Evolutionary conservation across 176 grass and related monocot species (phyloP), one percentile per base, ranked within the genome.

Genomic region (Zea luxurians): DNA sequence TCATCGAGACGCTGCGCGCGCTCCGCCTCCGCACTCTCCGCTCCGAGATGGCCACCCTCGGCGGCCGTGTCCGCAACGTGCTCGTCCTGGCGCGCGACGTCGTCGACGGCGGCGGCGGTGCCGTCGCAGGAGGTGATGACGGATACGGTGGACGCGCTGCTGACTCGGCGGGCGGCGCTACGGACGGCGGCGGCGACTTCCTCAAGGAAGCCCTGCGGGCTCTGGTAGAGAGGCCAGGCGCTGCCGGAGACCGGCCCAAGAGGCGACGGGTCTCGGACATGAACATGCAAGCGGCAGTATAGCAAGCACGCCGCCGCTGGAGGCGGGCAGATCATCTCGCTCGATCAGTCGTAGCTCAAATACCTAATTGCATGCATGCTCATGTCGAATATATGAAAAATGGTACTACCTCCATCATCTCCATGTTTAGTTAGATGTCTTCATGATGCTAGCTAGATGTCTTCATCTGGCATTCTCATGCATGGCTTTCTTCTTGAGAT

Each of bases 1-100:
- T 98, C 81, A 98, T 92, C 83, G 80, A 90, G 73, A 91, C 95
- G 52, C 84, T 98, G 64, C 88, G 83, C 60, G 77, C 87, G 55
- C 89, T 92, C 77, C 83, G 89, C 65, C 90, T 98, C 18, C 89
- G 95, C 74, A 88, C 88, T 12, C 80, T 98, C 36, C 90, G 87
- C 62, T 89, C 95, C 42, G 95, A 98, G 91, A 98, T 98, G 82
- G 89, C 95, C 75, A 98, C 95, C 21, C 83, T 98, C 68, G 91
- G 95, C 40, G 89, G 95, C 84, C 87, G 95, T 48, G 89, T 98
- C 71, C 93, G 89, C 74, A 94, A 89, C 83, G 91, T 98, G 10
- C 90, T 98, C 42, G 84, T 94, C 57, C 83, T 98, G 44, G 86
- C 87, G 72, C 85, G 85, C 43, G 91, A 70, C 38, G 84, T 50